phyloP scores from a whole-genome alignment of 805 yeast species.

The Hagleromyces aurorensis region DNA sequence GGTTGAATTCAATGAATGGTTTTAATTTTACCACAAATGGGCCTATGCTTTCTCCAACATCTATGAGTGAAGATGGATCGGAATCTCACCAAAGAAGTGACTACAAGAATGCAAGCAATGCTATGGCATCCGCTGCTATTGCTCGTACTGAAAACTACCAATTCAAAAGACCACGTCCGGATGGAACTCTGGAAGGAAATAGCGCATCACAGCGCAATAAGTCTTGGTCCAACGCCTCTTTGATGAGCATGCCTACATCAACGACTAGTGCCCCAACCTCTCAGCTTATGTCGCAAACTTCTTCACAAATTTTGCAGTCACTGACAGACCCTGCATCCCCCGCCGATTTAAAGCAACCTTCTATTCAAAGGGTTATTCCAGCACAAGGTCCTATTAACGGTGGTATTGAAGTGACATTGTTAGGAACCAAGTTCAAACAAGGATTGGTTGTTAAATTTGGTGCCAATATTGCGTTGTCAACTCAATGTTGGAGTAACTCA shows the following conservation, averaged over 20 bases:
- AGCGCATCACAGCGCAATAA: slow-evolving; percentile 5
- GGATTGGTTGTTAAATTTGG: slow-evolving; percentile 86
- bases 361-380: slow-evolving; percentile 83
- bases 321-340: slow-evolving; percentile 6
- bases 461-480: slow-evolving; percentile 63
- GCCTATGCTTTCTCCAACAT: slow-evolving; percentile 50
- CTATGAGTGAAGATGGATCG: slow-evolving; percentile 52
- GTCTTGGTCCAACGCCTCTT: slow-evolving; percentile 15
- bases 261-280: slow-evolving; percentile 4
- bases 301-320: slow-evolving; percentile 6
- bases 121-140: slow-evolving; percentile 9
- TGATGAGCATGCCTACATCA: no score
- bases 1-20: background rate
- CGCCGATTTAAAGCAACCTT: slow-evolving; percentile 33
- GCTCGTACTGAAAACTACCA: slow-evolving; percentile 15
- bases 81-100: slow-evolving; percentile 33
- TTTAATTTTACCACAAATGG: slow-evolving; percentile 5
- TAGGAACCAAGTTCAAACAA: slow-evolving; percentile 80
- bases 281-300: slow-evolving; percentile 4
- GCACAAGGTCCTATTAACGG: slow-evolving; percentile 94
- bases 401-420: slow-evolving; percentile 87
- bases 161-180: slow-evolving; percentile 15
- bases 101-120: slow-evolving; percentile 5
- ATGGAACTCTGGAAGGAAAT: slow-evolving; percentile 7
- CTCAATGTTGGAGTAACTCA: slow-evolving; percentile 94